Base-by-base conservation (phyloP, 345 rosid species). In the Euphorbia tirucalli region DNA sequence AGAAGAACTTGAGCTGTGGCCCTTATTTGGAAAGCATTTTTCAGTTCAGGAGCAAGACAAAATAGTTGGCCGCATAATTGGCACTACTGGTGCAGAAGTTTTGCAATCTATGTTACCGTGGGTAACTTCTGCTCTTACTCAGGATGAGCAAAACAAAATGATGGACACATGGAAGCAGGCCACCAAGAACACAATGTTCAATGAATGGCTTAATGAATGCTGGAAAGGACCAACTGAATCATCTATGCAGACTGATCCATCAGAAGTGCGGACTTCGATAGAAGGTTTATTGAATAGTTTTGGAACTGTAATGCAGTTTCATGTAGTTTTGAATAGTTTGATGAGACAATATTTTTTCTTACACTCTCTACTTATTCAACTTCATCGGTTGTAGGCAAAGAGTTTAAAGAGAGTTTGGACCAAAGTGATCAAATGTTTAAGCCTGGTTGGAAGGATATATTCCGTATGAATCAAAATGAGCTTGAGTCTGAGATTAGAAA, bases 81-180 rank as follows among this genome's bases (percentile, higher is more conserved):
- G 98, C 50, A 88, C 93, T 18, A 89, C 93, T 4, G 96, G 97
- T 74, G 97, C 96, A 61, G 98, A 93, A 81, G 97, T 93, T 62
- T 81, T 93, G 66, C 97, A 93, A 65, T 89, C 96, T 19, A 91
- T 93, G 97, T 80, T 91, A 71, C 98, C 97, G 11, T 91, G 96
- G 98, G 98, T 93, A 65, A 91, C 97, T 37, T 87, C 92, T 55
- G 98, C 93, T 49, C 93, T 91, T 69, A 85, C 92, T 70, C 86
- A 84, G 74, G 97, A 87, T 70, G 98, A 91, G 84, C 98, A 91
- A 81, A 89, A 82, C 59, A 87, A 89, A 82, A 83, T 93, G 98
- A 91, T 93, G 93, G 93, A 93, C 81, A 84, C 96, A 5, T 89
- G 96, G 97, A 93, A 93, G 83, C 93, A 93, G 73, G 98, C 97